Base-by-base conservation (phyloP, 2,329 filamentous ascomycete genomes). In the Geosmithia morbida region DNA sequence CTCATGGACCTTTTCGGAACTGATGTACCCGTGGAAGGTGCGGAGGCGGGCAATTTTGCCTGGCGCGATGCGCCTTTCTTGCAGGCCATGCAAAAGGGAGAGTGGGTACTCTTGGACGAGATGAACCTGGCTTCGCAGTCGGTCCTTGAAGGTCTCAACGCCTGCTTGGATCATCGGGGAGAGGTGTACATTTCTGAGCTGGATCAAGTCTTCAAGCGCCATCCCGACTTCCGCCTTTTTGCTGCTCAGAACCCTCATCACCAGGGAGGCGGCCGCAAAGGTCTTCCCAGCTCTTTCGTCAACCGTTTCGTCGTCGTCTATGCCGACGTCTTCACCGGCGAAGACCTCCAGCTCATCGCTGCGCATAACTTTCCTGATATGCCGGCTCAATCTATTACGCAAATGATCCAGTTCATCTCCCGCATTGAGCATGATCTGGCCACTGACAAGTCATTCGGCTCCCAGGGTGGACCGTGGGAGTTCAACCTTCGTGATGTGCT, bases 71-170 rank as follows among this genome's bases (percentile, higher is more conserved):
- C 90, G 0, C 89, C 92, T 1, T 97, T 98, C 60, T 69, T 98
- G 18, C 85, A 87, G 59, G 92, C 92, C 0, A 97, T 98, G 90
- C 92, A 97, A 60, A 85, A 79, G 49, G 92, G 92, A 26, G 86
- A 94, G 55, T 98, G 92, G 92, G 92, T 98, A 11, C 70, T 98
- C 26, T 74, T 98, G 0, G 92, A 98, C 58, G 92, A 98, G 68
- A 98, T 98, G 92, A 98, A 98, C 57, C 68, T 98, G 52, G 92
- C 94, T 1, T 97, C 90, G 0, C 92, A 98, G 61, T 94, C 90
- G 4, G 89, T 98, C 2, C 75, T 98, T 1, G 92, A 98, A 66
- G 94, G 92, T 52, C 70, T 98, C 30, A 98, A 98, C 55, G 90
- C 92, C 19, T 97, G 92, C 67, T 74, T 98, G 29, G 92, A 98